Evolutionary conservation across 2,329 filamentous ascomycete species (phyloP), one percentile per base, ranked within the genome.

Genomic region (Myriosclerotinia scirpicola): DNA sequence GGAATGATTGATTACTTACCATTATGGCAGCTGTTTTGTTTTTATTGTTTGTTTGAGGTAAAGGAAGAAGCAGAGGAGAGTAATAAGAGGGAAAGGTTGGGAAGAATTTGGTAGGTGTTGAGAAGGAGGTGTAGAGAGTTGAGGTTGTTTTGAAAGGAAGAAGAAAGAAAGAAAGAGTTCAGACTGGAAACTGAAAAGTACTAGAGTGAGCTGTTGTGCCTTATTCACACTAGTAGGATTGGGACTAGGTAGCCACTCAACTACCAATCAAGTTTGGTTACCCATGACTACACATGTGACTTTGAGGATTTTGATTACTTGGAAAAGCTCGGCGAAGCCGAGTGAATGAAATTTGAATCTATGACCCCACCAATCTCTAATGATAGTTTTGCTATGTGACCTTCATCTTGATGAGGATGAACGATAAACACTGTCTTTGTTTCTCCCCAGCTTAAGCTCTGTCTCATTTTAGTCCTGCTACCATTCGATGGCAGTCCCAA

Each of bases 1-100:
- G 44, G n/a, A 50, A 60, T 22, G 38, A 38, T 26, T 60, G 2
- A 38, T 38, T 38, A 50, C 44, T 60, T 50, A 38, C 58, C 44
- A 60, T 60, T 5, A 2, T n/a, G 17, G 11, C 8, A 12, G 30
- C 17, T 2, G 8, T 6, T 54, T 54, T 44, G 12, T 14, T n/a
- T 38, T 20, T 34, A 20, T 11, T 12, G 15, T 2, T n/a, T n/a
- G 15, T 6, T 9, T 2, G 30, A 2, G 14, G 30, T 11, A 36
- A 7, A 2, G n/a, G 53, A 14, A n/a, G 34, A n/a, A 7, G 4
- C 8, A 34, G 14, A 5, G 9, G 17, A 36, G 6, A n/a, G 9
- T 9, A 12, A 54, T 11, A n/a, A n/a, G 26, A 15, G 22, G 20
- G 14, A 36, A 9, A 50, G 1, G 26, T 22, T 14, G 17, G 7